Evolutionary conservation across 306 rosid genomes (phyloP), one percentile per base, ranked within the genome.

Genomic region (Astragalus glycyphyllos): DNA sequence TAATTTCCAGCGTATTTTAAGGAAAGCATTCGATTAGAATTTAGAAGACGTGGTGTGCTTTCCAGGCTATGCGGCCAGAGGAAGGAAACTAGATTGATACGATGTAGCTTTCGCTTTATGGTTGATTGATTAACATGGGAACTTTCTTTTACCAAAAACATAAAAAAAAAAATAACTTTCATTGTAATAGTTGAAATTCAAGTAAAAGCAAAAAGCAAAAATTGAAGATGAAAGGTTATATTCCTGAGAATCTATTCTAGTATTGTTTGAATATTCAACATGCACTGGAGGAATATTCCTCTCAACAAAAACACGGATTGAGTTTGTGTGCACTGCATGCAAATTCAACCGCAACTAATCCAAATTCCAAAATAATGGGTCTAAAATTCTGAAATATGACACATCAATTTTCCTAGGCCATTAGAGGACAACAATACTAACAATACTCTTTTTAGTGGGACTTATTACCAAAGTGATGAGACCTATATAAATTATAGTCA

Each of bases 41-140:
- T 31, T 37, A 14, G 44, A 58, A 58, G 64, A 34, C 45, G 64
- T 58, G 45, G 44, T 58, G 29, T 34, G 6, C 45, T 58, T 58
- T 58, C 64, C 12, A 7, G 12, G 4, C 45, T 32, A 5, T 56
- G 62, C 8, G 41, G 47, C 5, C 3, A 13, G 12, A 13, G 9
- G 9, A 13, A 48, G 54, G 20, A 48, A 48, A n/a, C 54, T 55
- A 17, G 5, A 29, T 9, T 8, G 38, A 29, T 11, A 31, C 62
- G 10, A 29, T 31, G 17, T 4, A 12, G 37, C 7, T 57, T 56
- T 29, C 31, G 11, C 64, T 48, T n/a, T 48, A 48, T 58, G 7
- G 44, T 58, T 58, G 64, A 20, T 32, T 34, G 11, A 7, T 13
- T 1, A 56, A 56, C 40, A 42, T 3, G 47, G 11, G 12, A 2